Evolutionary conservation across 306 rosid genomes (phyloP).

Genomic region (Prunus padus): DNA sequence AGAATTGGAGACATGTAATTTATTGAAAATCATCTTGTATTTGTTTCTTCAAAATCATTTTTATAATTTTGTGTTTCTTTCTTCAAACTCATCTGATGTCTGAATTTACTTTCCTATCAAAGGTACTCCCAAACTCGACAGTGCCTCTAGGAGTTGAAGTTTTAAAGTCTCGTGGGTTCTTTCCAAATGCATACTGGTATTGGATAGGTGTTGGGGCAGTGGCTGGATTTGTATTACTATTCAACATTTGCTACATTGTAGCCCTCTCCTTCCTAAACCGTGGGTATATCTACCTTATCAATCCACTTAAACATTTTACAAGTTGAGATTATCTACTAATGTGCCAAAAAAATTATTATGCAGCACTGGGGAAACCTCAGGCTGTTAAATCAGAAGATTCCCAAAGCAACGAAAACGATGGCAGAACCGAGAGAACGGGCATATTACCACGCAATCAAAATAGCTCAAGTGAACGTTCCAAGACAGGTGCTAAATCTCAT

Average conservation of each 20-base stretch:
- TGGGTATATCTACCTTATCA: constrained; percentile 26
- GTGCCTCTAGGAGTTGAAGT: constrained; percentile 46
- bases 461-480: constrained; percentile 10
- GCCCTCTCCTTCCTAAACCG: constrained; percentile 55
- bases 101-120: neutral
- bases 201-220: constrained; percentile 70
- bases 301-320: neutral
- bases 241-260: constrained; percentile 44
- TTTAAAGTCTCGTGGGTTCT: constrained; percentile 56
- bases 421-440: constrained; percentile 12
- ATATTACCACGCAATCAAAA: constrained; percentile 6
- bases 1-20: constrained; percentile 59
- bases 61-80: neutral
- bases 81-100: neutral
- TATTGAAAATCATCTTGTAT: neutral
- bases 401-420: constrained; percentile 13
- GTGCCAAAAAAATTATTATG: constrained; percentile 9
- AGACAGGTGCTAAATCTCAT: constrained; percentile 9
- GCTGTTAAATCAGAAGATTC: constrained; percentile 37
- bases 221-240: constrained; percentile 45
- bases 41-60: constrained; percentile 8
- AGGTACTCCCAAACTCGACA: constrained; percentile 46
- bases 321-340: neutral
- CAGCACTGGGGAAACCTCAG: constrained; percentile 52
- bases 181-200: constrained; percentile 54